These are phyloP conservation scores for Boletus smithii DNA, from an alignment of 1,284 basidiomycete genomes.

Conservation along the genomic window DNA sequence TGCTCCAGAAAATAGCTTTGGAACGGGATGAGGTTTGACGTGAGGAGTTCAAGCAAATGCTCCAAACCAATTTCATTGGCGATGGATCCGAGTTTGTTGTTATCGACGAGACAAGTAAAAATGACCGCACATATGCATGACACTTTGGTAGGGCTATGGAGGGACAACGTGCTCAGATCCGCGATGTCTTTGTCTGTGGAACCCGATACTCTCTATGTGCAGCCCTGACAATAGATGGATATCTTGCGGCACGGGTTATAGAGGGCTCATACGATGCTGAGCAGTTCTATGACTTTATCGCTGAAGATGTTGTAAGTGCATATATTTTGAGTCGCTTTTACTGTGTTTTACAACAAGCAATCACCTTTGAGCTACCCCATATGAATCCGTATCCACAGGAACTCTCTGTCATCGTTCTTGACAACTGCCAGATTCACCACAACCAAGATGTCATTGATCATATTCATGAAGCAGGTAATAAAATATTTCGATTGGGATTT, in stretches of 20 bases:
- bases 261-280: neutral
- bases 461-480: neutral
- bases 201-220: neutral
- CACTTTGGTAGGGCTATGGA: neutral
- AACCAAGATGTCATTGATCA: slow-evolving; percentile 4
- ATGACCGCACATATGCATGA: slow-evolving; percentile 17
- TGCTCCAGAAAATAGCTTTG: slow-evolving; percentile 13
- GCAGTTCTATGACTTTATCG: neutral
- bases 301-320: neutral
- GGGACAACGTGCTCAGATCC: neutral
- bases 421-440: slow-evolving; percentile 10
- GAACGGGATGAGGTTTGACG: slow-evolving; percentile 3
- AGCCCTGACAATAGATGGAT: neutral
- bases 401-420: slow-evolving; percentile 4
- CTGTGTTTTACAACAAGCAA: neutral
- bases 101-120: slow-evolving; percentile 30
- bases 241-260: neutral
- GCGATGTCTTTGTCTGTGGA: neutral
- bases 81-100: slow-evolving; percentile 26
- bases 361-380: neutral
- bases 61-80: slow-evolving; percentile 5
- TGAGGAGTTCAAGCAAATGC: slow-evolving; percentile 2
- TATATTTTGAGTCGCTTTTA: neutral
- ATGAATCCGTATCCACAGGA: slow-evolving; percentile 7
- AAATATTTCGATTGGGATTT: too few species aligned